Evolutionary conservation across 2,329 filamentous ascomycete genomes (phyloP), one percentile per base, ranked within the genome.

Genomic region (Pseudomassariella vexata): DNA sequence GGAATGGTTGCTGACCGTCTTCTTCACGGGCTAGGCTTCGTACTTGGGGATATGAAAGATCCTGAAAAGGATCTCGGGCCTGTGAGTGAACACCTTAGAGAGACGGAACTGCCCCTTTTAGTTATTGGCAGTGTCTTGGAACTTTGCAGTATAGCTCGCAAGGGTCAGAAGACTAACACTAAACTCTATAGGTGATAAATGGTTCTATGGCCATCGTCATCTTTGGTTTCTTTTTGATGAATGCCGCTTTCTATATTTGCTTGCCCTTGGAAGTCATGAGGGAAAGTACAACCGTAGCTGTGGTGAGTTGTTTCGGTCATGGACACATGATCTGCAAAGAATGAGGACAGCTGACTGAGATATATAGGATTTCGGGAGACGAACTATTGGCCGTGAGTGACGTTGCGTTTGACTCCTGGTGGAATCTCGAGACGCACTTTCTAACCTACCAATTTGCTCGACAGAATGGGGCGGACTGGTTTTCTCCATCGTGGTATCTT

Each of bases 131-230:
- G n/a, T n/a, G n/a, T n/a, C n/a, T n/a, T n/a, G n/a, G n/a, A n/a
- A n/a, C n/a, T n/a, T n/a, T n/a, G n/a, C n/a, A n/a, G n/a, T n/a
- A n/a, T n/a, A n/a, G n/a, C n/a, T n/a, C n/a, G n/a, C n/a, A n/a
- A n/a, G n/a, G n/a, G n/a, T n/a, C n/a, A n/a, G n/a, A n/a, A n/a
- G n/a, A n/a, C n/a, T n/a, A n/a, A n/a, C 20, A 14, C 9, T 12
- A 20, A 19, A 12, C 9, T 9, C 17, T 12, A 24, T 47, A 66
- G 12, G 57, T 60, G 12, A 61, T 65, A 38, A 58, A 65, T 41
- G 53, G 52, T 17, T 56, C 57, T 7, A 65, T 66, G 56, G 38
- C 50, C 8, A 52, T 62, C 3, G 60, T 68, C 5, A 55, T 65
- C 15, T 41, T 51, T 28, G 60, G 60, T 11, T 66, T 60, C 32